Conservation (phyloP, 805 yeast species). For the Yarrowia phangngaensis region DNA sequence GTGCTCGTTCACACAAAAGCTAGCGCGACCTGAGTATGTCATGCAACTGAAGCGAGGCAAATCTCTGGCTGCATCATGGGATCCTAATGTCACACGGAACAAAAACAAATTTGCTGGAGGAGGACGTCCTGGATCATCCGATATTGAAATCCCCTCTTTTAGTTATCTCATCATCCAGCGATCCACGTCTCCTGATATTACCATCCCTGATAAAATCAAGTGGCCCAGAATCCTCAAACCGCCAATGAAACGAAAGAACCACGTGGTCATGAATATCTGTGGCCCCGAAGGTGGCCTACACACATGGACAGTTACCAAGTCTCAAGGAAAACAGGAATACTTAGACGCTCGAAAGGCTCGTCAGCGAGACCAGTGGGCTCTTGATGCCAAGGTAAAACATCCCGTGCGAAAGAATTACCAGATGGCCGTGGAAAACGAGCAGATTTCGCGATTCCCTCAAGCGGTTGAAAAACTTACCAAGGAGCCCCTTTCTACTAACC, state of each 20-base stretch:
- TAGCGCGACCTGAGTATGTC: conserved; percentile 74
- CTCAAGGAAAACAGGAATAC: conserved; percentile 66
- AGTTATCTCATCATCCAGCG: conserved; percentile 73
- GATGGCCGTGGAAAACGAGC: conserved; percentile 6
- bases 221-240: conserved; percentile 68
- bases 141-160: conserved; percentile 66
- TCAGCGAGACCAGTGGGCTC: conserved; percentile 87
- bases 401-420: conserved; percentile 16
- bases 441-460: background rate
- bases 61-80: conserved; percentile 69
- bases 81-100: conserved; percentile 49
- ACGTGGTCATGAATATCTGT: conserved; percentile 75
- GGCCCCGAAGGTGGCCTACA: conserved; percentile 76
- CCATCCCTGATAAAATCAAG: conserved; percentile 37
- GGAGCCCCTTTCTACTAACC: background rate
- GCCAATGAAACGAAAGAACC: conserved; percentile 77
- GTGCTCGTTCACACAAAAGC: conserved; percentile 68
- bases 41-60: conserved; percentile 83
- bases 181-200: conserved; percentile 41
- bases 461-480: background rate
- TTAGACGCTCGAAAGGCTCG: conserved; percentile 85
- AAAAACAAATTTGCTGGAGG: conserved; percentile 55
- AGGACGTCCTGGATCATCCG: conserved; percentile 73
- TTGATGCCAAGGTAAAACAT: conserved; percentile 49
- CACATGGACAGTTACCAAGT: conserved; percentile 81